phyloP scores from a whole-genome alignment of 345 rosid genomes.

The Isatis tinctoria region DNA sequence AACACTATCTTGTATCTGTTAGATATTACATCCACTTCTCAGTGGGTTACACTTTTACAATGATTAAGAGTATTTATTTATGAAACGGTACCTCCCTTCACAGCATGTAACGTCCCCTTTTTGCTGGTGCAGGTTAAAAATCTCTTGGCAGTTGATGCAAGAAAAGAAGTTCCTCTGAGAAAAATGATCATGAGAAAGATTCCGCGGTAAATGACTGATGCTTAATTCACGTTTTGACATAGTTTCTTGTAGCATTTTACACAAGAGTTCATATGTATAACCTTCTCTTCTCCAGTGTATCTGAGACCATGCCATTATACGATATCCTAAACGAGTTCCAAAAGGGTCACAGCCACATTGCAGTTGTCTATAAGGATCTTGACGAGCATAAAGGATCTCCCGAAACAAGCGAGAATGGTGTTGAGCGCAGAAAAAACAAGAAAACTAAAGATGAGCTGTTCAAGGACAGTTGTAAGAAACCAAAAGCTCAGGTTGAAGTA shows the following conservation, averaged over 20 bases:
- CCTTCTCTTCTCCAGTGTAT: constrained; percentile 45
- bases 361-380: constrained; percentile 77
- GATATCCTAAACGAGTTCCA: constrained; percentile 95
- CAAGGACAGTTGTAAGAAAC: constrained; percentile 59
- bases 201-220: constrained; percentile 54
- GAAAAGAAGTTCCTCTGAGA: constrained; percentile 67
- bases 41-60: neutral
- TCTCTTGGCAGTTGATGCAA: constrained; percentile 76
- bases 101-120: neutral
- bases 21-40: neutral
- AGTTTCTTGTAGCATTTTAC: neutral
- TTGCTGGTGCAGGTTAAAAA: constrained; percentile 61
- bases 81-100: neutral
- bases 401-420: constrained; percentile 37
- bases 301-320: constrained; percentile 81
- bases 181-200: constrained; percentile 88
- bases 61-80: neutral
- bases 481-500: constrained; percentile 35
- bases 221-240: neutral
- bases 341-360: constrained; percentile 97
- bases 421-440: constrained; percentile 27
- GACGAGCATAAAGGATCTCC: constrained; percentile 38
- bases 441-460: constrained; percentile 34
- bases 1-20: neutral
- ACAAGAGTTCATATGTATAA: neutral